These are phyloP conservation scores for Fraxinus quadrangulata DNA, from an alignment of 257 asterid species.

Conservation along the genomic window DNA sequence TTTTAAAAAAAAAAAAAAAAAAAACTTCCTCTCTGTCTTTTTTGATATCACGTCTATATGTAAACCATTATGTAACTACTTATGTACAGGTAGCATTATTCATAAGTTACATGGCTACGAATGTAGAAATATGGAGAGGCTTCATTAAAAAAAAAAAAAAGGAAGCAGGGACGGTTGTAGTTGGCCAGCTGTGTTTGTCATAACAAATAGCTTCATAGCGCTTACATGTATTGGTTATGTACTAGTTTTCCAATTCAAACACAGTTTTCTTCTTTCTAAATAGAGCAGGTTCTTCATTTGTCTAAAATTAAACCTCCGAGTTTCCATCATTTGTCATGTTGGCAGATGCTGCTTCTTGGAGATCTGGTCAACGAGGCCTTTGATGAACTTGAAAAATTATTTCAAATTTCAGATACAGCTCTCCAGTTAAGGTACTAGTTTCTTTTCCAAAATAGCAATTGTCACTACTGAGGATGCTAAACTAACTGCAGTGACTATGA, in stretches of 20 bases:
- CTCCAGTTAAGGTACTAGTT: constrained; percentile 62
- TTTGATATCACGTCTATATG: too few species aligned
- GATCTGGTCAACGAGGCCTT: constrained; percentile 84
- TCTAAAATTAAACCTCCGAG: constrained; percentile 24
- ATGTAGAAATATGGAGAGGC: neutral
- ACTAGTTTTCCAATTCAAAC: constrained; percentile 4
- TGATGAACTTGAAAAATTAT: constrained; percentile 53
- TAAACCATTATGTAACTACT: too few species aligned
- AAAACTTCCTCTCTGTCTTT: too few species aligned
- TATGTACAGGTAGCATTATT: too few species aligned
- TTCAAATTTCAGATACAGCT: constrained; percentile 42
- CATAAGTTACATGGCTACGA: neutral
- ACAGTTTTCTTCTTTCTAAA: neutral
- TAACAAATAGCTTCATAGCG: neutral
- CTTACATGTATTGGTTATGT: neutral
- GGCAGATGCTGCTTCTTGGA: constrained; percentile 81
- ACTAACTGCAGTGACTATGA: neutral
- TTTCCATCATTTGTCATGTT: constrained; percentile 19
- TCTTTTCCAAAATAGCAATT: constrained; percentile 13
- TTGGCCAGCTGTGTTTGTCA: neutral
- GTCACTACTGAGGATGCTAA: neutral
- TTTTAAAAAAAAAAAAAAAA: too few species aligned
- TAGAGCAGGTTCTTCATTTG: neutral
- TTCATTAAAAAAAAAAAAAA: constrained; percentile 4
- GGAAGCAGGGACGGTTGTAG: neutral